A percentile compares a stretch with the other conserved stretches of the same genome.
phyloP scores from a whole-genome alignment of 371 early-diverging fungal genomes.

The Mucor lusitanicus region DNA sequence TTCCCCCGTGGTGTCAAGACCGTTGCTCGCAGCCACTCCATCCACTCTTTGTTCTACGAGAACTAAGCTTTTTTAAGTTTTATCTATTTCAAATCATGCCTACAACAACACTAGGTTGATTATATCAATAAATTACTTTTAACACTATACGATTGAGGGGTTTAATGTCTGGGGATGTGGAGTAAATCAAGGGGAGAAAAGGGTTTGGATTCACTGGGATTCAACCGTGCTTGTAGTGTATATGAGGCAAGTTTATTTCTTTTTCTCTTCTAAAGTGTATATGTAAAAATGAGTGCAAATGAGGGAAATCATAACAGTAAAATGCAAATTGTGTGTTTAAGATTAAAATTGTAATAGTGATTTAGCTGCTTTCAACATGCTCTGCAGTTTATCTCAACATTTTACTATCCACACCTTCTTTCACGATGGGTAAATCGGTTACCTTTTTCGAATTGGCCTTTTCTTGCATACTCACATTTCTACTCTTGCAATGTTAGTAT shows the following conservation, averaged over 20 bases:
- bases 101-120: not conserved
- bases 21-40: constrained; percentile 56
- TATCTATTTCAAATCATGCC: constrained; percentile 1
- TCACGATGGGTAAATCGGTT: constrained; percentile 4
- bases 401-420: constrained; percentile 3
- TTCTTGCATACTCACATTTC: constrained; percentile 7
- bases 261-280: not conserved
- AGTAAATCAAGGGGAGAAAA: not conserved
- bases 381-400: constrained; percentile 3
- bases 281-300: not conserved
- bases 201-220: not conserved
- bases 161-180: not conserved
- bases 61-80: constrained; percentile 23
- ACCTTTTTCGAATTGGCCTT: not conserved
- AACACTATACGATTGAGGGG: not conserved
- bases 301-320: not conserved
- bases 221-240: not conserved
- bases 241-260: not conserved
- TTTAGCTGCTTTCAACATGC: not conserved
- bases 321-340: not conserved
- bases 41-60: constrained; percentile 81
- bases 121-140: not conserved
- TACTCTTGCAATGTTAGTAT: not conserved
- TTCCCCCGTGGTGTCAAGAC: constrained; percentile 82
- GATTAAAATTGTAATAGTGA: not conserved